Evolutionary conservation across 352 stramenopile genomes (phyloP), one percentile per base, ranked within the genome.

Genomic region (Globisporangium rhizosaccharum): DNA sequence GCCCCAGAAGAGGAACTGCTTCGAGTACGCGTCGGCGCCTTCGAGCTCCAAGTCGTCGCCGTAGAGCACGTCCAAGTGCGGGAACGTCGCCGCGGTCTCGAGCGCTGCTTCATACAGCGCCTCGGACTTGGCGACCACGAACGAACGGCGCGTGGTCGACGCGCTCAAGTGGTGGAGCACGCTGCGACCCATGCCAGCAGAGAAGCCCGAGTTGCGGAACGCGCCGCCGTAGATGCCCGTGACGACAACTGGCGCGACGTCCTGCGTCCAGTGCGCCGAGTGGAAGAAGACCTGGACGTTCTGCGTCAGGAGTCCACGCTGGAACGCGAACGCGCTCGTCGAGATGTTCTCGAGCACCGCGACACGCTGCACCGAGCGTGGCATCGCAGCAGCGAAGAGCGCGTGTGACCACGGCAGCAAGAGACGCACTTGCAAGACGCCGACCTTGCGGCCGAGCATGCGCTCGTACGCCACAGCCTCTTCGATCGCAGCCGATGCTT

Each of bases 1-100:
- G 42, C 88, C 87, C 71, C 80, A 97, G 64, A 97, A 90, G 51
- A 97, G 73, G 68, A 87, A 96, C 67, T 97, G 85, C 57, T 91
- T 96, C 11, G 85, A 81, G 66, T 80, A 87, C 1, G 72, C 71
- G 33, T 82, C 77, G 0, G 57, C 57, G 36, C 59, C 68, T 14
- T 66, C 61, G 17, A 84, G 65, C 51, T 87, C 75, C 12, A 80
- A 65, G 10, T 30, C 51, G 4, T 73, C 60, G 20, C 79, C 77
- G 46, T 79, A 86, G 41, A 89, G 62, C 6, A 88, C 77, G 54
- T 90, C 76, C 25, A 87, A 59, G 55, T 69, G 64, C 49, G 75
- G 79, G n/a, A 94, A 73, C 25, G 62, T 76, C 33, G 55, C 25
- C 44, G 72, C 57, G 1, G 71, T 66, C 56, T 79, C 68, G 10